phyloP scores from a whole-genome alignment of 2,329 filamentous ascomycete species.

The Dactylellina cionopaga region DNA sequence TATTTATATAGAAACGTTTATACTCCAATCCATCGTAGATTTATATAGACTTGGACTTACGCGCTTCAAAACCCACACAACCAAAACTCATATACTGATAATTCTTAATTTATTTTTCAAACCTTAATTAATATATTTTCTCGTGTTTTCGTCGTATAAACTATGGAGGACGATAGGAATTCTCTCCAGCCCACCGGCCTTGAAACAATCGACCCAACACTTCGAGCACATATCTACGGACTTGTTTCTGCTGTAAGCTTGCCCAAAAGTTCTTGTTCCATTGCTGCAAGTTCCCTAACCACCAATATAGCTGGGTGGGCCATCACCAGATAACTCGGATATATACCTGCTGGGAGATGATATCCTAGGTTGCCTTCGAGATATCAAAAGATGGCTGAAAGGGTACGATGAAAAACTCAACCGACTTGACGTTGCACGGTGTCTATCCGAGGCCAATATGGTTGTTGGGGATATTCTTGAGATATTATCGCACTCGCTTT shows the following conservation, averaged over 20 bases:
- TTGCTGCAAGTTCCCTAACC: constrained; percentile 51
- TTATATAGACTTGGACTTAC: too few species aligned
- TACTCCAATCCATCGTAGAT: too few species aligned
- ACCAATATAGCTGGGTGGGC: constrained; percentile 78
- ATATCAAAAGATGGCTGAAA: constrained; percentile 94
- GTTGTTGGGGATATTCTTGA: constrained; percentile 88
- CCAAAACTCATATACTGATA: background rate
- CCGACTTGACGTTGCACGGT: constrained; percentile 92
- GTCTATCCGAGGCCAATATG: constrained; percentile 90
- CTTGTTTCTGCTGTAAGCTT: constrained; percentile 86
- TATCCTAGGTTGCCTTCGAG: constrained; percentile 87
- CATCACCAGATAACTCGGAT: constrained; percentile 79
- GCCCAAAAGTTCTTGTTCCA: constrained; percentile 30
- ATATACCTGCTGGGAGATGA: constrained; percentile 92
- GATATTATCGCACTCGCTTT: constrained; percentile 72
- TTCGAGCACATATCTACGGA: constrained; percentile 91
- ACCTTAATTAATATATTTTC: background rate
- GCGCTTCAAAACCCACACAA: too few species aligned
- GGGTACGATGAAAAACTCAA: constrained; percentile 94
- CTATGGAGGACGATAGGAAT: constrained; percentile 57
- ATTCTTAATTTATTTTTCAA: background rate
- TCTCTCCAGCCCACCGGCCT: background rate
- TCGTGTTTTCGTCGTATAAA: background rate
- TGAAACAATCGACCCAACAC: constrained; percentile 85
- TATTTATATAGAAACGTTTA: too few species aligned